A percentile compares a stretch with the other conserved stretches of the same genome.
Evolutionary conservation across 139 green algal species (phyloP).

Genomic region (Spirogloea muscicola): DNA sequence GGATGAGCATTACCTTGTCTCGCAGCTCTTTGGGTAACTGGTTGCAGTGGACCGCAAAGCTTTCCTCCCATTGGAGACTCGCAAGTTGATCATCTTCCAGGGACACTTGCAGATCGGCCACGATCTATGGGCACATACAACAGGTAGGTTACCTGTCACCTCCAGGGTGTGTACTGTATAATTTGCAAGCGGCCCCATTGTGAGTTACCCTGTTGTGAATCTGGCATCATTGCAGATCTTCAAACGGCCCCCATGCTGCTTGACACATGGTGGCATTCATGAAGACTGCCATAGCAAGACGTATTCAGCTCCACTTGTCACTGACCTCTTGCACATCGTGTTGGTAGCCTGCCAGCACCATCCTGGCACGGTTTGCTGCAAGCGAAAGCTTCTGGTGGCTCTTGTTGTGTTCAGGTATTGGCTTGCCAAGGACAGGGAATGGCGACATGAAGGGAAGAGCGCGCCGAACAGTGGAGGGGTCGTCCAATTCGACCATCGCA

Average conservation of each 20-base stretch:
- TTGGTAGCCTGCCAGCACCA: constrained; percentile 40
- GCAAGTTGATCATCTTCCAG: constrained; percentile 73
- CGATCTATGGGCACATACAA: constrained; percentile 50
- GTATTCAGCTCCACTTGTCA: too few relatives aligned
- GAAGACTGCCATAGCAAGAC: too few relatives aligned
- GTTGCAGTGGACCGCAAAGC: constrained; percentile 62
- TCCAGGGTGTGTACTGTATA: too few relatives aligned
- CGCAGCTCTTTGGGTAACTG: constrained; percentile 61
- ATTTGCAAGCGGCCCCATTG: too few relatives aligned
- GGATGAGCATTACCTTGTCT: constrained; percentile 12
- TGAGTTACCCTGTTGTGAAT: too few relatives aligned
- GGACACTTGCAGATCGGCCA: constrained; percentile 62
- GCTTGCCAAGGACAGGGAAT: constrained; percentile 43
- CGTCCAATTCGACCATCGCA: constrained; percentile 46
- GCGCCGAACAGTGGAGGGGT: constrained; percentile 23
- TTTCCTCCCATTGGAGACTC: constrained; percentile 77
- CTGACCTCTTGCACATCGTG: constrained; percentile 32
- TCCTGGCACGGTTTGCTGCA: constrained; percentile 12
- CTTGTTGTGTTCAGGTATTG: constrained; percentile 24
- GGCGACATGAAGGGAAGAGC: constrained; percentile 36
- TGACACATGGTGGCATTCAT: too few relatives aligned
- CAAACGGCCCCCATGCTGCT: too few relatives aligned
- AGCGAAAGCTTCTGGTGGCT: constrained; percentile 24
- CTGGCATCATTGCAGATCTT: too few relatives aligned
- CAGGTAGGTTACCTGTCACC: too few relatives aligned